Evolutionary conservation across 2,329 filamentous ascomycete species (phyloP), one percentile per base, ranked within the genome.

Genomic region (Aspergillus ustus): DNA sequence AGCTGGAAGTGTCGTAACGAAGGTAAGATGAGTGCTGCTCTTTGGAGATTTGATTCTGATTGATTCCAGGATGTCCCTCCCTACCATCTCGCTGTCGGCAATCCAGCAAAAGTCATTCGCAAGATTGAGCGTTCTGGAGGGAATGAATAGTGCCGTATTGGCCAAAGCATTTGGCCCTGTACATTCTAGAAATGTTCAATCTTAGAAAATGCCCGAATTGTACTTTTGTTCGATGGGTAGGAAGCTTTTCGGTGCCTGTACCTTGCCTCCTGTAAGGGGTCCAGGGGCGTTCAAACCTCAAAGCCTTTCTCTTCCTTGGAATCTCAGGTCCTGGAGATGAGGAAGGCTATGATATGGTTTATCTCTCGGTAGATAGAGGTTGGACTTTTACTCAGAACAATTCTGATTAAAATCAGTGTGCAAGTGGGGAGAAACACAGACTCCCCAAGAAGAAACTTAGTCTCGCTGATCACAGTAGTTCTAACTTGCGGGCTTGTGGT

Each of bases 1-100:
- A 1, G 92, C 93, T 1, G 91, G 90, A 1, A 92, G 89, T 72
- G 91, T 96, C 4, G 92, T 96, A 25, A 95, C 91, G 2, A 95
- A 89, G 79, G 83, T 83, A 66, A 52, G 50, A 37, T 43, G n/a
- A 20, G 11, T 15, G 25, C 52, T 48, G n/a, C 11, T 43, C 25
- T 51, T 19, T 29, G 19, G 22, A 40, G 37, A 25, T 46, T 29
- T 46, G 45, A 51, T 55, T 52, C 62, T 53, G 20, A 51, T 52
- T 50, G 46, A 53, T 31, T 50, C 28, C 58, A 79, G 78, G 75
- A 80, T 71, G 71, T 80, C 25, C 78, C 78, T 20, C 66, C 77
- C 20, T 80, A 77, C 60, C 77, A 80, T 66, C 69, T 80, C 22
- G 78, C 69, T 50, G 74, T 73, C 19, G 78, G 78, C 6, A 80